Evolutionary conservation across 2,329 filamentous ascomycete genomes (phyloP).

Genomic region (Sarocladium brachiariae): DNA sequence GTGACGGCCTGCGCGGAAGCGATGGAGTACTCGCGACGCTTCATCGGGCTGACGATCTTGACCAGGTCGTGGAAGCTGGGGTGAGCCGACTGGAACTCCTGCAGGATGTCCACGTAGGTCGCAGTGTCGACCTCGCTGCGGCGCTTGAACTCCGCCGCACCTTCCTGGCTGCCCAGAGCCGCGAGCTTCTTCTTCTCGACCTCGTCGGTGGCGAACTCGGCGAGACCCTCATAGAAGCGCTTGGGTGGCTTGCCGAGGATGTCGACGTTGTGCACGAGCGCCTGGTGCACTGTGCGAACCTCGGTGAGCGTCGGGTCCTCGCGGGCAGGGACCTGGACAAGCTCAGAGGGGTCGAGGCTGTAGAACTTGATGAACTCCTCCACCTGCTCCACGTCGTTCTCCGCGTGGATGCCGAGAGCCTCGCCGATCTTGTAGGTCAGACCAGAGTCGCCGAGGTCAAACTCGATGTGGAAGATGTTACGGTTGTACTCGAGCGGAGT

Average conservation of each 20-base stretch:
- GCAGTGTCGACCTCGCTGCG: conserved; percentile 85
- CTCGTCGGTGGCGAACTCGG: conserved; percentile 78
- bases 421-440: conserved; percentile 96
- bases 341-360: conserved; percentile 69
- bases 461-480: conserved; percentile 99
- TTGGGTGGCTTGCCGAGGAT: conserved; percentile 96
- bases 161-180: conserved; percentile 68
- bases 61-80: conserved; percentile 84
- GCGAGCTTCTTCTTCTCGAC: conserved; percentile 75
- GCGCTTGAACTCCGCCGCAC: conserved; percentile 84
- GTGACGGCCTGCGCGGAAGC: conserved; percentile 94
- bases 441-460: conserved; percentile 85
- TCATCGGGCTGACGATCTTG: conserved; percentile 82
- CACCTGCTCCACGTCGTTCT: conserved; percentile 78
- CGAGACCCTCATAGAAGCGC: conserved; percentile 91
- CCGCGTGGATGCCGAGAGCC: conserved; percentile 90
- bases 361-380: conserved; percentile 85
- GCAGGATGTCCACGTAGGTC: conserved; percentile 83
- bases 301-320: conserved; percentile 70
- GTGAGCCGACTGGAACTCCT: conserved; percentile 84
- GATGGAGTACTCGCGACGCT: conserved; percentile 98
- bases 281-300: conserved; percentile 88
- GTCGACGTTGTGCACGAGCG: conserved; percentile 85
- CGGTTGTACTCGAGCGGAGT: conserved; percentile 87
- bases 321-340: conserved; percentile 87